Base-by-base conservation (phyloP, 23 red algal species). In the Gracilaria caudata region DNA sequence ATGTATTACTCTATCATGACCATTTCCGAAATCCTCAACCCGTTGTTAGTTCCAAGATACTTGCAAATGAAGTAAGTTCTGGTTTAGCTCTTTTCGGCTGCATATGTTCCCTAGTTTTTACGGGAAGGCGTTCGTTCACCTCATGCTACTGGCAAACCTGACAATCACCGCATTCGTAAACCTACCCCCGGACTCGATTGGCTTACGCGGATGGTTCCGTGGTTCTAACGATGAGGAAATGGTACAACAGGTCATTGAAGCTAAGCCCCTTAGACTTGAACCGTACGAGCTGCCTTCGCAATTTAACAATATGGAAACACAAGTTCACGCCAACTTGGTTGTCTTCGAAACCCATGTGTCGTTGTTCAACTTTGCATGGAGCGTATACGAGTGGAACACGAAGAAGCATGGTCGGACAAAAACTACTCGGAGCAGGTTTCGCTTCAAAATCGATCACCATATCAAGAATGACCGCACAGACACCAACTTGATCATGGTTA, bases 361-460 rank as follows among this genome's bases (percentile, higher is more conserved):
- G 44, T 32, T 86, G 19, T 86, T 86, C 59, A 86, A 86, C 59
- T 51, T 86, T 45, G 61, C 81, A 7, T 86, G 81, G 81, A 25
- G 77, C n/a, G 68, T 68, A 9, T 86, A 71, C 59, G 68, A 61
- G 64, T 86, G 81, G 59, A 44, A 35, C 9, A 51, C 81, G 8
- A 35, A 55, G 47, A 86, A 86, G 71, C 71, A 49, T 16, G 49
- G 49, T 1, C 13, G 13, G 49, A 49, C 49, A 9, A 76, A 44
- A 28, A 44, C 71, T 11, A 51, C n/a, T 29, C 23, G 70, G 6
- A 41, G 49, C 28, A 76, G 24, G 1, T 25, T 76, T 25, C 49
- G 43, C 0, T 76, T 76, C 49, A 51, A 53, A 17, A 53, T 53
- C 49, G 49, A 53, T 9, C 7, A 53, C 14, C 49, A 53, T 53